phyloP scores from a whole-genome alignment of 2,329 filamentous ascomycete species.

The Neofusicoccum kwambonambiense region DNA sequence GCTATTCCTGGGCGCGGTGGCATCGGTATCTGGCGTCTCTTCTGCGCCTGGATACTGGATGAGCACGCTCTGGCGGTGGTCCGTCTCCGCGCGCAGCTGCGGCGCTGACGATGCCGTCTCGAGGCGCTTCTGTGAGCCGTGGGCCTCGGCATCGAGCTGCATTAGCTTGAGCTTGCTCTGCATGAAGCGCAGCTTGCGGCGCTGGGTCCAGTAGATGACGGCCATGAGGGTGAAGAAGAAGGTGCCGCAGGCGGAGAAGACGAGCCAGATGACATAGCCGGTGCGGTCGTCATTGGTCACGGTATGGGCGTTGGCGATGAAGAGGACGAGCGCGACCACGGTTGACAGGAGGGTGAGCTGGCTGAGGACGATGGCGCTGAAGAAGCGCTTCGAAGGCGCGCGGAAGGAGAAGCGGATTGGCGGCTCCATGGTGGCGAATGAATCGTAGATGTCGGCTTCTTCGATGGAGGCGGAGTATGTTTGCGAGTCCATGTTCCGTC shows the following conservation, averaged over 20 bases:
- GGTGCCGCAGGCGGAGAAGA: background rate
- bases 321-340: slow-evolving; percentile 3
- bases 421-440: background rate
- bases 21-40: background rate
- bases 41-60: background rate
- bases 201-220: slow-evolving; percentile 4
- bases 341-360: slow-evolving; percentile 7
- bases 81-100: slow-evolving; percentile 2
- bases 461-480: slow-evolving; percentile 1
- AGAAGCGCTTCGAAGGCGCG: background rate
- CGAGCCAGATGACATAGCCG: slow-evolving; percentile 2
- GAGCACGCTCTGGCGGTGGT: background rate
- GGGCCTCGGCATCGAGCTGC: background rate
- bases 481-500: background rate
- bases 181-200: background rate
- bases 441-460: background rate
- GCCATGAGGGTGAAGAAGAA: background rate
- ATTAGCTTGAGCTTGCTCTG: background rate
- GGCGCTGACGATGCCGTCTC: background rate
- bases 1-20: background rate
- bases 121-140: slow-evolving; percentile 1
- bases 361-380: background rate
- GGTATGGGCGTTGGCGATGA: background rate
- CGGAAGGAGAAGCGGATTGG: background rate
- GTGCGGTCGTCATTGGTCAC: background rate